Evolutionary conservation across 495 filamentous ascomycete genomes (phyloP), one percentile per base, ranked within the genome.

Genomic region (Hypoxylon cercidicola): DNA sequence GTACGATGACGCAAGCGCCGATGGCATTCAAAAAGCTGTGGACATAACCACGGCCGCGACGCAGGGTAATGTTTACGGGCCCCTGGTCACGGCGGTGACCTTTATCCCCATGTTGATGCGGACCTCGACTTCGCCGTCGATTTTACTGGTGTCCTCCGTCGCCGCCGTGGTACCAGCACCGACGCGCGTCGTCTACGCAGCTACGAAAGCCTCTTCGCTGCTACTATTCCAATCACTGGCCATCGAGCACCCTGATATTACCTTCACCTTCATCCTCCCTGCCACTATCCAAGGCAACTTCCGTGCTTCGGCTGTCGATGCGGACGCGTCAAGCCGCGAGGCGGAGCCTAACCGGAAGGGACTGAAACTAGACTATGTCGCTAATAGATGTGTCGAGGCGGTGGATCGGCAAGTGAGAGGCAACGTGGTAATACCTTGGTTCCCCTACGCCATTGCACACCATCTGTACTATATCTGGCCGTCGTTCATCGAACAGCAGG

Each of bases 211-310:
- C 1, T 71, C 72, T 2, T 69, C 70, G 1, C 51, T 75, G 32
- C 65, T 69, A 1, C 40, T 75, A 6, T 75, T 71, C 43, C 72
- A 75, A 32, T 69, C 70, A 1, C 64, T 75, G 30, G 70, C 72
- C 23, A 73, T 75, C 51, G 72, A 75, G 35, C 70, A 75, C 15
- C 68, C 70, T 0, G 51, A 59, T 28, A 68, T 75, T 35, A 62
- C 70, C 21, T 75, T 75, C 39, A 63, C 65, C 0, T 64, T 55
- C 25, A 25, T 71, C 2, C 56, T 75, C 13, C 72, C 72, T 8
- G 66, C 67, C 1, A 75, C 72, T 9, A 73, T 75, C 19, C 51
- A 73, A 40, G 72, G 72, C 2, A 67, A 69, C 45, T 75, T 75
- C 41, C 70, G 72, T 1, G 60, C 72, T 11, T 69, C 68, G 21